Base-by-base conservation (phyloP, 2,329 filamentous ascomycete species). In the Hypoxylon sp. region DNA sequence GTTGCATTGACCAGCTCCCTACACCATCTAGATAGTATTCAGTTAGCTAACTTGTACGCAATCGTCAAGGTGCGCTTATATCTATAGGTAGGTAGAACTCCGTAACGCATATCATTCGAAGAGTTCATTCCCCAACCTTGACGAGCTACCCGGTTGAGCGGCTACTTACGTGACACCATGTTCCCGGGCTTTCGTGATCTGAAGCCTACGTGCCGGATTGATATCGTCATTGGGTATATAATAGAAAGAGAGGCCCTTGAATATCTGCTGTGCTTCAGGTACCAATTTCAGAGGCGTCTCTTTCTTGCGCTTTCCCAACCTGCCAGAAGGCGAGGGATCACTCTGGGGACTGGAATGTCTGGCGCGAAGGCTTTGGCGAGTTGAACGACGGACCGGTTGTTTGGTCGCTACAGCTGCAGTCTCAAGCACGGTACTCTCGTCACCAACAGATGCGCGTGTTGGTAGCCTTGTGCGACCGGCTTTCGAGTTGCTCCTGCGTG, bases 181-280 rank as follows among this genome's bases (percentile, higher is more conserved):
- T 74, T 94, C 90, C 57, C 89, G 86, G 0, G 92, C 90, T 77
- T 91, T 94, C 31, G 86, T 86, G 58, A 98, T 97, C 3, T 92
- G 90, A 64, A 90, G 80, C 61, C 88, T 88, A 42, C 95, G 88
- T 6, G 87, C 84, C 10, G 87, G 86, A 33, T 90, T 88, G 51
- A 92, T 86, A 70, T 95, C 91, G 70, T 94, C 89, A 72, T 96
- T 92, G 0, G 94, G 95, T 5, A 97, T 88, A 77, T 96, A 97
- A 80, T 89, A 92, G 71, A 94, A 91, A 0, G 81, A 78, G n/a
- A 92, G 78, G 0, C 81, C 85, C 49, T 82, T 85, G 76, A 94
- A 90, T 4, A 92, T 84, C 71, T 87, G 85, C 62, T 87, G 79
- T 0, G 79, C 77, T 67, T 88, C 85, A 0, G 88, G 85, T 0